Evolutionary conservation across 2,329 filamentous ascomycete species (phyloP).

Genomic region (Torrubiella hemipterigena): DNA sequence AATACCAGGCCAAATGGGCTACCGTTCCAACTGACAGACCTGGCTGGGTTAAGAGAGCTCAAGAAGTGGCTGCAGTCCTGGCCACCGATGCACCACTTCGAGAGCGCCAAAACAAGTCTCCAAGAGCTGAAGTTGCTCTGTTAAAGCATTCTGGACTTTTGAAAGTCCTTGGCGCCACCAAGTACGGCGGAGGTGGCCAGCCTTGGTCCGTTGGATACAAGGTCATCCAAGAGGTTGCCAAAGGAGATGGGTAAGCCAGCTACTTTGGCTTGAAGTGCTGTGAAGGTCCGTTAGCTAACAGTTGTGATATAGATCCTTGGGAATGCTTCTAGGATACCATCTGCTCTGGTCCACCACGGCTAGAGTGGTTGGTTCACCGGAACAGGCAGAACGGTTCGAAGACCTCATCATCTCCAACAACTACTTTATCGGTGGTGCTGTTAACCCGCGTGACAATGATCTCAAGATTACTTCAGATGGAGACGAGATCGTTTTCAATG

Average conservation of each 20-base stretch:
- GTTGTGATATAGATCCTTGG: conserved; percentile 32
- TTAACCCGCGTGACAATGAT: conserved; percentile 53
- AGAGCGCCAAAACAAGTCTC: conserved; percentile 26
- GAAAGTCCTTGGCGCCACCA: conserved; percentile 23
- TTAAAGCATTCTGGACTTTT: conserved; percentile 28
- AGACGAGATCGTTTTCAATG: conserved; percentile 45
- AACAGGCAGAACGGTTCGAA: conserved; percentile 45
- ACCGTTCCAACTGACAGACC: conserved; percentile 16
- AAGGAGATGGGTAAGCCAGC: conserved; percentile 41
- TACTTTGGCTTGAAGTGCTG: no score
- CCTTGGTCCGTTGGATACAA: conserved; percentile 41
- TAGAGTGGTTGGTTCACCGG: conserved; percentile 44
- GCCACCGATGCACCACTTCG: conserved; percentile 19
- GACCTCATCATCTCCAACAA: conserved; percentile 50
- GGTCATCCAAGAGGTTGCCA: conserved; percentile 49
- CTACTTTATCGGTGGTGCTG: conserved; percentile 53
- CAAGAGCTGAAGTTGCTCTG: conserved; percentile 24
- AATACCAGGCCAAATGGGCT: conserved; percentile 23
- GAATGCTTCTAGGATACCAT: conserved; percentile 55
- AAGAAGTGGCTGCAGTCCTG: conserved; percentile 23
- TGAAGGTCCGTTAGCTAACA: no score
- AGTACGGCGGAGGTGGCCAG: conserved; percentile 30
- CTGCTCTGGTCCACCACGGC: conserved; percentile 51
- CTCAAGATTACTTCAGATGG: conserved; percentile 42
- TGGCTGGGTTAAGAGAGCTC: conserved; percentile 25